These are phyloP conservation scores for Pseudoscleropodium purum DNA, from an alignment of 225 moss, liverwort and hornwort genomes.

Conservation along the genomic window DNA sequence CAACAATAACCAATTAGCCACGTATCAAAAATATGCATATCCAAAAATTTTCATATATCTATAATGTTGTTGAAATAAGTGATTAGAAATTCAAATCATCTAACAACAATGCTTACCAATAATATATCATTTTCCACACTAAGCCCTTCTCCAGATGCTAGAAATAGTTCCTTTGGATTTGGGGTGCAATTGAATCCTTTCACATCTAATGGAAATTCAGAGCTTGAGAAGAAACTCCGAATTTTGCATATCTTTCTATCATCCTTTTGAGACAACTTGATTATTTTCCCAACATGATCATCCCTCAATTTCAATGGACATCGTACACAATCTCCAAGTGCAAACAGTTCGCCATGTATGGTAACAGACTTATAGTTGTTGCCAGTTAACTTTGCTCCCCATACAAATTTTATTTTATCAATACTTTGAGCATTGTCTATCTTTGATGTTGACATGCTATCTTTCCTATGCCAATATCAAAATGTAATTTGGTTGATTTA, in stretches of 20 bases:
- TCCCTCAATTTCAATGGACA: not conserved
- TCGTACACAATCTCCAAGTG: conserved; percentile 19
- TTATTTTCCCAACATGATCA: conserved; percentile 13
- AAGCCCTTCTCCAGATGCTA: conserved; percentile 10
- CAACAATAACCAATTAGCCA: not conserved
- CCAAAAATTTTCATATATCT: not conserved
- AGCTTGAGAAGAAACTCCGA: not conserved
- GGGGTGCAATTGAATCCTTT: not conserved
- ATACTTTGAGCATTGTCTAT: not conserved
- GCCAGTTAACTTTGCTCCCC: not conserved
- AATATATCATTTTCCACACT: not conserved
- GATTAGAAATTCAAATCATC: not conserved
- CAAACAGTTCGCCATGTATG: not conserved
- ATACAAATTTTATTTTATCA: not conserved
- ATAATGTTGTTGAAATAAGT: not conserved
- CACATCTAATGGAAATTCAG: not conserved
- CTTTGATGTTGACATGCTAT: not conserved
- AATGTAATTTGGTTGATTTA: not conserved
- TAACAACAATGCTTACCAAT: not conserved
- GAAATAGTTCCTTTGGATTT: conserved; percentile 1
- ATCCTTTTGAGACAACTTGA: not conserved
- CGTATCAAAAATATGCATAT: not conserved
- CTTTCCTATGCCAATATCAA: not conserved
- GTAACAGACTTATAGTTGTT: not conserved
- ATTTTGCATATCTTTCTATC: not conserved